These are phyloP conservation scores for Tetracentron sinense DNA, from an alignment of 164 flowering plant species.

Conservation along the genomic window DNA sequence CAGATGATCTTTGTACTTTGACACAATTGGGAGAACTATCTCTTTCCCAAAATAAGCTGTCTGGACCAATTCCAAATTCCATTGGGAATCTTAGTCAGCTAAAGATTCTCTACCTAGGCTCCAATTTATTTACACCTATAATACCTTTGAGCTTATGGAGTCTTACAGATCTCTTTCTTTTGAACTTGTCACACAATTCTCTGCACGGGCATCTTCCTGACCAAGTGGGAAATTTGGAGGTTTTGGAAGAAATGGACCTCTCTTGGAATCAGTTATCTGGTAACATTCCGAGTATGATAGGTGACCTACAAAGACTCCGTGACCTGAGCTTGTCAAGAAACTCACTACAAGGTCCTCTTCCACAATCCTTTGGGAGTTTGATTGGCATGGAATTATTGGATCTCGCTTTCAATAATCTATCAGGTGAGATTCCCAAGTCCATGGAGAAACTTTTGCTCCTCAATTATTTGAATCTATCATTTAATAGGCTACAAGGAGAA, in stretches of 20 bases:
- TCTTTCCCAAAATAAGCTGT: constrained; percentile 14
- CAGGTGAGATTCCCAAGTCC: constrained; percentile 12
- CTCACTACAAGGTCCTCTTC: constrained; percentile 18
- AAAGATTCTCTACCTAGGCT: not conserved
- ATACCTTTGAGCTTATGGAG: constrained; percentile 18
- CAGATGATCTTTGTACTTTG: constrained; percentile 14
- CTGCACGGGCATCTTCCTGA: constrained; percentile 14
- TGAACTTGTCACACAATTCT: constrained; percentile 19
- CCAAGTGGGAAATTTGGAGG: constrained; percentile 13
- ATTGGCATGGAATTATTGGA: constrained; percentile 7
- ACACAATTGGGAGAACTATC: constrained; percentile 4
- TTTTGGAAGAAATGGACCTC: not conserved
- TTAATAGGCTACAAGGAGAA: not conserved
- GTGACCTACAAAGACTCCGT: constrained; percentile 10
- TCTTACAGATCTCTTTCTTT: constrained; percentile 2
- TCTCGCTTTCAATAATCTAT: constrained; percentile 6
- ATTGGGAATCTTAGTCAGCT: constrained; percentile 19
- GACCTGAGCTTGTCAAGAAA: constrained; percentile 21
- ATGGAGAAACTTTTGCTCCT: constrained; percentile 8
- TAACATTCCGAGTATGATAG: constrained; percentile 13
- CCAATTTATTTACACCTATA: constrained; percentile 14
- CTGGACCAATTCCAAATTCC: constrained; percentile 17
- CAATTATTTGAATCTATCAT: constrained; percentile 6
- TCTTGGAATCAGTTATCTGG: constrained; percentile 17
- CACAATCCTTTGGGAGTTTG: constrained; percentile 3